Conservation (phyloP, 2,329 filamentous ascomycete genomes). For the Uncinocarpus reesii region DNA sequence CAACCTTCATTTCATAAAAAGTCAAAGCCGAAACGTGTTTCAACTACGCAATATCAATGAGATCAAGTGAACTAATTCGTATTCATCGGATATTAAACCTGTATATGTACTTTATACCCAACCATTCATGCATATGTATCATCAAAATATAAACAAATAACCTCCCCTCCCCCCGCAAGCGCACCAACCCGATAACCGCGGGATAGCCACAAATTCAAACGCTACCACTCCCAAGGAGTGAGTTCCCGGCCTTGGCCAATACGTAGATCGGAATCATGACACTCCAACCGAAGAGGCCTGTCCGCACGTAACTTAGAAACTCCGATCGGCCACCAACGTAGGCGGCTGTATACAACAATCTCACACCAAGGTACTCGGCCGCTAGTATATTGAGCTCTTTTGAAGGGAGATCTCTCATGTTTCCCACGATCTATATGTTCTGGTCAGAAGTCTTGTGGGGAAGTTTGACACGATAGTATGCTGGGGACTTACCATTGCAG, state of each 20-base stretch:
- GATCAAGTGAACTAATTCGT: too few species aligned
- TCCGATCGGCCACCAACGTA: slow-evolving; percentile 29
- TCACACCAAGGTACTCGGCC: slow-evolving; percentile 25
- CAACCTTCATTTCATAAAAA: too few species aligned
- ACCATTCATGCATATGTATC: too few species aligned
- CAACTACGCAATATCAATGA: too few species aligned
- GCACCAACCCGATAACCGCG: not conserved
- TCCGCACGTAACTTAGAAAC: slow-evolving; percentile 26
- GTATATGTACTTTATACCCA: too few species aligned
- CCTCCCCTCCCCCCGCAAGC: too few species aligned
- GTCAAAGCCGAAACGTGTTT: too few species aligned
- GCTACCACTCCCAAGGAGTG: not conserved
- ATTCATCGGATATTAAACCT: too few species aligned
- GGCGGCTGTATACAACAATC: slow-evolving; percentile 27
- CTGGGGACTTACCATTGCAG: slow-evolving; percentile 24
- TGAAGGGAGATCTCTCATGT: slow-evolving; percentile 25
- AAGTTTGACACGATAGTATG: not conserved
- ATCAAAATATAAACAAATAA: too few species aligned
- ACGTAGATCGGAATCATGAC: slow-evolving; percentile 26
- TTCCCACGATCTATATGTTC: slow-evolving; percentile 23
- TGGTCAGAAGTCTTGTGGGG: not conserved
- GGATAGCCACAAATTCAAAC: not conserved
- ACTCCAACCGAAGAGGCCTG: slow-evolving; percentile 27
- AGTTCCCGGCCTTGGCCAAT: slow-evolving; percentile 24
- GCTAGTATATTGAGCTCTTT: slow-evolving; percentile 27